Base-by-base conservation (phyloP, 192 early-diverging fungal genomes). In the Radiomyces spectabilis region DNA sequence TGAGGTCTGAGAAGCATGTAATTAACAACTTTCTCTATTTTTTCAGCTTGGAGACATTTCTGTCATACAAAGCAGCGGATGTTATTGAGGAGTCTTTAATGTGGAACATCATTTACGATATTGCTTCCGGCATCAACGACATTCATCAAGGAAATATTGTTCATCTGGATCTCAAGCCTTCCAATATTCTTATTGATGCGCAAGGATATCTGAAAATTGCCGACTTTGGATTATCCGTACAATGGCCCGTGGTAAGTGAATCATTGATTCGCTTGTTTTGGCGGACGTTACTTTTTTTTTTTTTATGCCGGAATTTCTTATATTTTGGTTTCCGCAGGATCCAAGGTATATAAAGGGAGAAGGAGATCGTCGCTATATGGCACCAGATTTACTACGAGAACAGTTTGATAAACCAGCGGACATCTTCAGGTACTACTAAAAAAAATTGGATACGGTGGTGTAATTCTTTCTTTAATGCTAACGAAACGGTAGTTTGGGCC, bases 311-410 rank as follows among this genome's bases (percentile, higher is more conserved):
- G 9, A 12, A 12, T 0, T 22, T 16, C 5, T 58, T 42, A 60
- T 57, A 5, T 52, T 67, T 34, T 58, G 59, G 13, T 62, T 66
- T 40, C 0, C 60, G 69, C 19, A 87, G 88, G 32, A 68, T 58
- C 6, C 19, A 4, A 41, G 30, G 21, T 51, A 41, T 30, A 27
- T 52, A 13, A 57, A 53, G 34, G 71, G 72, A 15, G 95, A 98
- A 66, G 95, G 95, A 2, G 95, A 98, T 73, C 84, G 94, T 46
- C 78, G 77, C 35, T 98, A 98, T 52, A 81, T 98, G 65, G 91
- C 95, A 5, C 86, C 87, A 6, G 95, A 98, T 61, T 63, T 93
- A 7, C 63, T 98, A 55, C 71, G 67, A 32, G 78, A 76, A 5
- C 55, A 64, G 18, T 91, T 84, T 71, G 80, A 81, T 47, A 85